Base-by-base conservation (phyloP, 208 protist genomes). In the Naegleria lovaniensis region DNA sequence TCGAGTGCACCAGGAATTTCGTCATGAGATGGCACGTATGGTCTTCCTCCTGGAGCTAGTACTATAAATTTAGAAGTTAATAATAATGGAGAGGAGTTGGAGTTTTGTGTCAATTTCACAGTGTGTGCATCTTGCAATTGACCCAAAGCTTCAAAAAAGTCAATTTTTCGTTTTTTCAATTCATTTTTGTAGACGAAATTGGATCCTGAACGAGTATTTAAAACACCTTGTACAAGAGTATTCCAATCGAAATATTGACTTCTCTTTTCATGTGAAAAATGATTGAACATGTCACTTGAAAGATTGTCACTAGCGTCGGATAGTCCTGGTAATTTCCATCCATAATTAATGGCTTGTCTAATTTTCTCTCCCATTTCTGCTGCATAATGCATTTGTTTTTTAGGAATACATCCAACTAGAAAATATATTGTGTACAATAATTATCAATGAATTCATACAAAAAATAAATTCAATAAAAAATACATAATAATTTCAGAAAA, bases 341-440 rank as follows among this genome's bases (percentile, higher is more conserved):
- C 95, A 90, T 76, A 94, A 0, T 5, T 13, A 0, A 33, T 40
- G 9, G 89, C 41, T 43, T 83, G 13, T 67, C 93, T 79, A 38
- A 96, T 5, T 29, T 36, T 29, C 75, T 95, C 91, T 75, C 94
- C 91, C 39, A 92, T 55, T 11, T 96, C 83, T 9, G 94, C 93
- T 13, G 95, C 94, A 22, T 90, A 59, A 91, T 97, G 95, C 94
- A 96, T 96, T 25, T 97, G 92, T 89, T 96, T 97, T 93, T 97
- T 97, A 7, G 96, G 96, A 39, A 97, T 96, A 91, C 96, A 97
- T 25, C 96, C 96, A n/a, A 97, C 96, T 67, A 58, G 51, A 58
- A 58, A 19, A n/a, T n/a, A n/a, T n/a, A n/a, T n/a, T n/a, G n/a
- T n/a, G n/a, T n/a, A n/a, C n/a, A n/a, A n/a, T n/a, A n/a, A n/a